Conservation (phyloP, 2,329 filamentous ascomycete genomes). For the Penicillium concentricum region DNA sequence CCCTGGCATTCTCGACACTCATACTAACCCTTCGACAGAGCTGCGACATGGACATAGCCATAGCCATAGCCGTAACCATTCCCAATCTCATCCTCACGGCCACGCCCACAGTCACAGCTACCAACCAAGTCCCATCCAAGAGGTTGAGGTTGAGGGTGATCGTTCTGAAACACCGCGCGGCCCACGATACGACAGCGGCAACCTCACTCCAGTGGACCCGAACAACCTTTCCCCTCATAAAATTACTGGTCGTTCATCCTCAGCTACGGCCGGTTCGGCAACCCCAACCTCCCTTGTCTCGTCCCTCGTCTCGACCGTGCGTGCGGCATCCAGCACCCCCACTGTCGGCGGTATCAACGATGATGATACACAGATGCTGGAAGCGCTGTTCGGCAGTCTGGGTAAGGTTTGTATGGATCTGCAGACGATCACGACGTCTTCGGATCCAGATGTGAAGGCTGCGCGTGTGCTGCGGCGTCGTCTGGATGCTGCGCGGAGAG, state of each 20-base stretch:
- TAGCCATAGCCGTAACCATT: conserved; percentile 8
- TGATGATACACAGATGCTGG: conserved; percentile 57
- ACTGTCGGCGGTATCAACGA: conserved; percentile 43
- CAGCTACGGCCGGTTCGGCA: conserved; percentile 27
- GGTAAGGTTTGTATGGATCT: conserved; percentile 52
- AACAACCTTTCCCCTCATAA: conserved; percentile 21
- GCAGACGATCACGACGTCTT: conserved; percentile 50
- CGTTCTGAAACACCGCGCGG: conserved; percentile 26
- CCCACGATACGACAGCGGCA: conserved; percentile 3
- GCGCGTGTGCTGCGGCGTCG: conserved; percentile 66
- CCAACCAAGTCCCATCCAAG: conserved; percentile 15
- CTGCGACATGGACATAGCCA: conserved; percentile 24
- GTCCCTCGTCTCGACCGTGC: conserved; percentile 41
- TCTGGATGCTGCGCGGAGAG: conserved; percentile 70
- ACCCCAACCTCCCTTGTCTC: conserved; percentile 34
- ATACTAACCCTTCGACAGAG: conserved; percentile 25
- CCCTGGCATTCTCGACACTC: neutral
- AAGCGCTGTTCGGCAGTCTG: conserved; percentile 53
- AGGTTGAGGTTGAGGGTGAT: conserved; percentile 19
- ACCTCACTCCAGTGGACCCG: conserved; percentile 4
- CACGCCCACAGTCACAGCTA: conserved; percentile 17
- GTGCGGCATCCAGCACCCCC: conserved; percentile 30
- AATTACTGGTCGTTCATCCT: conserved; percentile 31
- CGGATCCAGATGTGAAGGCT: conserved; percentile 54
- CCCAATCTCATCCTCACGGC: conserved; percentile 7